Evolutionary conservation across 768 basidiomycete species (phyloP).

Genomic region (Peribolospora kevripleyi): DNA sequence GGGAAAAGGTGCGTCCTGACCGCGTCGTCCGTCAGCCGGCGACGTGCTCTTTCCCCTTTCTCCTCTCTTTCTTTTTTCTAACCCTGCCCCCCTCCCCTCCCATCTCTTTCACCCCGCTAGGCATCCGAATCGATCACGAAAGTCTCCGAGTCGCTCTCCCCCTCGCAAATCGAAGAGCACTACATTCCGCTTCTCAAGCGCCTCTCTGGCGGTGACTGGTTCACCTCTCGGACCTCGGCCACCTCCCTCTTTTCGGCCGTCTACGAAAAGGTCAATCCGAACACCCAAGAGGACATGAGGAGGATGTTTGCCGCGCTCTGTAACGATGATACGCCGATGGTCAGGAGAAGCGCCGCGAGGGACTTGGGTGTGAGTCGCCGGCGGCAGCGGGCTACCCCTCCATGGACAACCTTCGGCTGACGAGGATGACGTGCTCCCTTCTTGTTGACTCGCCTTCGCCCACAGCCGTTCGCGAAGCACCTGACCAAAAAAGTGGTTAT

Average conservation of each 20-base stretch:
- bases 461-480: constrained; percentile 32
- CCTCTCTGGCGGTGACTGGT: constrained; percentile 87
- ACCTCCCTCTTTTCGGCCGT: constrained; percentile 79
- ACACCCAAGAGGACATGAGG: constrained; percentile 56
- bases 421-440: constrained; percentile 3
- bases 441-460: constrained; percentile 16
- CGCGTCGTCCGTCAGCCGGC: neutral
- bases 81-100: neutral
- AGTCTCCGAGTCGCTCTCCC: constrained; percentile 50
- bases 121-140: constrained; percentile 90
- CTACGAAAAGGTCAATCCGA: constrained; percentile 29
- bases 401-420: neutral
- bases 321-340: constrained; percentile 95
- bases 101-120: constrained; percentile 22
- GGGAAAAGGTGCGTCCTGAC: constrained; percentile 51
- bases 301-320: constrained; percentile 60
- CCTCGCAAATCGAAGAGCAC: constrained; percentile 57
- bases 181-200: constrained; percentile 79
- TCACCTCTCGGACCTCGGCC: constrained; percentile 87
- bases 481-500: constrained; percentile 58
- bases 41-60: neutral
- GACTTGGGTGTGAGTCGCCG: constrained; percentile 49
- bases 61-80: neutral
- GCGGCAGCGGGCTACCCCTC: constrained; percentile 19
- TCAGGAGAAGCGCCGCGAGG: constrained; percentile 81